phyloP scores from a whole-genome alignment of 306 rosid genomes.

The Sphenostylis stenocarpa region DNA sequence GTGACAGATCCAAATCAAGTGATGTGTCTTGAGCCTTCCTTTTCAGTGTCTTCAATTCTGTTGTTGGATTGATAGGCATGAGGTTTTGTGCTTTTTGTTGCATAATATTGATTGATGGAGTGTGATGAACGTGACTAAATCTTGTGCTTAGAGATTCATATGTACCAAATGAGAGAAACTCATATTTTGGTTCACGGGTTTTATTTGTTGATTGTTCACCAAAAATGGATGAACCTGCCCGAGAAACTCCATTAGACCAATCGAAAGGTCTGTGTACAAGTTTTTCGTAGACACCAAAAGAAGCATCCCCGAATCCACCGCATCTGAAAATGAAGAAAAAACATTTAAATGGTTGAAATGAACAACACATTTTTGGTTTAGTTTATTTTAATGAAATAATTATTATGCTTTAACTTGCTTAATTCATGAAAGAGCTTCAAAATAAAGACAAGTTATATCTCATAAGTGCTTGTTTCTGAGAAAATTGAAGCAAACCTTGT shows the following conservation, averaged over 20 bases:
- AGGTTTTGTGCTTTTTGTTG: slow-evolving; percentile 30
- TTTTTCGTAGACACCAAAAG: slow-evolving; percentile 44
- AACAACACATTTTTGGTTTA: neutral
- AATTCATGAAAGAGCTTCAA: neutral
- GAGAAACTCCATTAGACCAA: slow-evolving; percentile 16
- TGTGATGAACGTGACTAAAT: slow-evolving; percentile 28
- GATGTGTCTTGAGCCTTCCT: slow-evolving; percentile 7
- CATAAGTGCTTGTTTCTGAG: neutral
- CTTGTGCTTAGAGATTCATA: slow-evolving; percentile 27
- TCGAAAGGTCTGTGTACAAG: slow-evolving; percentile 29
- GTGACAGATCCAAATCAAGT: slow-evolving; percentile 31
- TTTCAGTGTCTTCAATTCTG: neutral
- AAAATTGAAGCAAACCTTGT: neutral
- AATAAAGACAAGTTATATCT: neutral
- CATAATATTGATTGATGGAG: neutral
- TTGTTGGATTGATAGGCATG: neutral
- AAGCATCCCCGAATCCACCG: slow-evolving; percentile 37
- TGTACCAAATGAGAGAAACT: slow-evolving; percentile 34
- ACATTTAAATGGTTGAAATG: neutral
- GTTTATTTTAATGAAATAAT: neutral
- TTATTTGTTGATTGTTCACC: slow-evolving; percentile 41
- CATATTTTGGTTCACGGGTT: slow-evolving; percentile 39
- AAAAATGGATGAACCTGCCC: slow-evolving; percentile 26
- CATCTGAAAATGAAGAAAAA: slow-evolving; percentile 29
- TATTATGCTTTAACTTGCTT: neutral